Conservation (phyloP, 148 eudicot species). For the Pharnaceum exiguum region DNA sequence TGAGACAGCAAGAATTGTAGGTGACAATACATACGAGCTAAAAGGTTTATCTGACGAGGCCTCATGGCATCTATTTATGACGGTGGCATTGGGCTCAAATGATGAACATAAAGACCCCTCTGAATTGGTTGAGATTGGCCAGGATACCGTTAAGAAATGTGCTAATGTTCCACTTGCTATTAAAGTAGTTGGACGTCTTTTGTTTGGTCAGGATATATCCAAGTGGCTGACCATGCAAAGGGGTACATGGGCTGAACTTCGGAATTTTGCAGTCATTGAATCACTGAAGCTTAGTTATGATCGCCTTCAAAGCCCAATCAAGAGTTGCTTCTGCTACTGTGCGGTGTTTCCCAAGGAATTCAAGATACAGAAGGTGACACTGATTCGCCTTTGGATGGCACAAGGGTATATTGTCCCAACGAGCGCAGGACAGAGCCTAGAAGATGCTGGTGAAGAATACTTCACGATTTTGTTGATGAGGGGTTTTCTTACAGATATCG, state of each 20-base stretch:
- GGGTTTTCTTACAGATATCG: constrained; percentile 12
- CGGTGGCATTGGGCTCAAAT: constrained; percentile 15
- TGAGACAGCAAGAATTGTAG: constrained; percentile 11
- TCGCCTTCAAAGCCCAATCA: background rate
- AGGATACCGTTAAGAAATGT: constrained; percentile 14
- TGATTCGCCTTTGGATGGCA: constrained; percentile 14
- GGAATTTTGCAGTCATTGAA: constrained; percentile 5
- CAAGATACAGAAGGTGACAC: background rate
- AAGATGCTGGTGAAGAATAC: constrained; percentile 12
- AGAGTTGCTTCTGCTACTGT: constrained; percentile 8
- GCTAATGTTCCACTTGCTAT: constrained; percentile 13
- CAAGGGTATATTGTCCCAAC: constrained; percentile 2
- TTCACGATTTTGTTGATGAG: background rate
- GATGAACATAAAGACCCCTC: background rate
- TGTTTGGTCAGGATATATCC: constrained; percentile 16
- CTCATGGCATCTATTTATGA: constrained; percentile 21
- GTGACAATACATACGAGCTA: constrained; percentile 10
- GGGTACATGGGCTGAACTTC: constrained; percentile 14
- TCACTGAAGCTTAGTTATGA: constrained; percentile 29
- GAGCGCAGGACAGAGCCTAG: background rate
- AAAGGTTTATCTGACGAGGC: constrained; percentile 13
- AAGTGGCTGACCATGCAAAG: constrained; percentile 25
- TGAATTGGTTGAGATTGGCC: constrained; percentile 19
- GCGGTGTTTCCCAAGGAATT: constrained; percentile 11
- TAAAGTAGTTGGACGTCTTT: constrained; percentile 23